Base-by-base conservation (phyloP, 176 grass and related monocot genomes). In the Canna indica region DNA sequence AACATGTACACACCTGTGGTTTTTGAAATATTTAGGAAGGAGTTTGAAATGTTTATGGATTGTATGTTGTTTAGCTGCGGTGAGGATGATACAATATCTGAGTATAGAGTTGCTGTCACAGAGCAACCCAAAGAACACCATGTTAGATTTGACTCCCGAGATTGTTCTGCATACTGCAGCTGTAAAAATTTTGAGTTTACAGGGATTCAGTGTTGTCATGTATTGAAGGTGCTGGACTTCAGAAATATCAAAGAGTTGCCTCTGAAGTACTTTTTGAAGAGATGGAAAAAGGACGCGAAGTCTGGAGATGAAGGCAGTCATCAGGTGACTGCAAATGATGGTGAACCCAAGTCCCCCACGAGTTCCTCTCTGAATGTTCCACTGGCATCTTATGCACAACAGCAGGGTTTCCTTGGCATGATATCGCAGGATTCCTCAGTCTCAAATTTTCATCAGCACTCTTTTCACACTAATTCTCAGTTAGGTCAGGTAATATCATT, bases 31-130 rank as follows among this genome's bases (percentile, higher is more conserved):
- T 95, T 91, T 62, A 75, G 78, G 15, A 88, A 78, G 58, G 91
- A 95, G 38, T 95, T 95, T 83, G 91, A 95, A 80, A 95, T 95
- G 91, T 95, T 80, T 74, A 87, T 95, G 39, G 87, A 95, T 82
- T 91, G 79, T 72, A 80, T 91, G 70, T 91, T 95, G 61, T 95
- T 85, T 69, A 91, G 82, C 62, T 95, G 85, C 73, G 80, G 82
- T 7, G 82, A 86, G 72, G 61, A 20, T 52, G 85, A 79, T 38
- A 82, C 47, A 9, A 42, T 71, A 62, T 86, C 80, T 1, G 70
- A 81, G 3, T 95, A 90, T 69, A 95, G 77, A 74, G 87, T 95
- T 54, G 85, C 64, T 60, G 87, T 91, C 68, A 88, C 88, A 68
- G 91, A 95, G 82, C 84, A 76, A 69, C 82, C 84, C 24, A 79